Base-by-base conservation (phyloP, 1,284 basidiomycete genomes). In the Fomes fomentarius region DNA sequence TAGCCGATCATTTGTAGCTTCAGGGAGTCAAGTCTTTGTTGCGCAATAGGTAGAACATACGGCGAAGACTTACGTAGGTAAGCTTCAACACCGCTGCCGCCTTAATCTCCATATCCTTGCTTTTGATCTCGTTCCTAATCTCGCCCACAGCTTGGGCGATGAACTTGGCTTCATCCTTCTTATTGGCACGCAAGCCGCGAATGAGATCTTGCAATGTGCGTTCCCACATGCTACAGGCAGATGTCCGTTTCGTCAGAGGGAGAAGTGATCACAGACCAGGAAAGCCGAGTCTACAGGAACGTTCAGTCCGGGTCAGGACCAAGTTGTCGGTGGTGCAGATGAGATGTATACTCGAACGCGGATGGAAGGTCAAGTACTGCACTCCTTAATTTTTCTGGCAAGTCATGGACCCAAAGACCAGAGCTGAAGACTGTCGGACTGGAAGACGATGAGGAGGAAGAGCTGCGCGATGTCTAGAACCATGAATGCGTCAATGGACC, bases 91-190 rank as follows among this genome's bases (percentile, higher is more conserved):
- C 86, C 0, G 95, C 97, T 28, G 84, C 94, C 0, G 94, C 94
- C 74, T 99, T 99, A 63, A 99, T 82, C 62, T 94, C 93, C 91
- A 98, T 96, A 69, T 99, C 97, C 67, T 94, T 94, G 66, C 84
- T 87, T 73, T 87, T 91, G 66, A 98, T 87, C 76, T 99, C 97
- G 54, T 83, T 80, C 56, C 93, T 79, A 65, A 98, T 97, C 78
- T 99, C 89, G 54, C 91, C 87, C 14, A 93, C 85, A 0, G 88
- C 90, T 65, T 89, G 84, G 0, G 85, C 80, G 63, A 93, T 89
- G 73, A 93, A 93, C 70, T 87, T 89, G 66, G 82, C 75, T 71
- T 93, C 89, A 76, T 93, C 91, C 63, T 83, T 82, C 76, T 91
- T 93, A 76, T 91, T 91, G 47, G 90, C 90, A 51, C 94, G 86